A percentile compares a stretch with the other conserved stretches of the same genome.
These are phyloP conservation scores for Sindora glabra DNA, from an alignment of 306 rosid genomes.

Conservation along the genomic window DNA sequence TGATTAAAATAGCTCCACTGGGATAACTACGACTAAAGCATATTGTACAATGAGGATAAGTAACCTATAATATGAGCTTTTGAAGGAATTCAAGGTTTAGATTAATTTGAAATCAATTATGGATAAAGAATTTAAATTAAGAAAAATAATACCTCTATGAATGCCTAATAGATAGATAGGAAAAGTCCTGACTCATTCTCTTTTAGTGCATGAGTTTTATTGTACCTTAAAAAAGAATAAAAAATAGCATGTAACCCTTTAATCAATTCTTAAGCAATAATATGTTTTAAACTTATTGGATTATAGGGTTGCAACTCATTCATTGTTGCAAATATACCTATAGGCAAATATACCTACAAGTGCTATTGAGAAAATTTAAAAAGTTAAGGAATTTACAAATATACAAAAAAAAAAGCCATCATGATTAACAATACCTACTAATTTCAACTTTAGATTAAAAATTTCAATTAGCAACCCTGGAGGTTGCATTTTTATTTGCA, in stretches of 20 bases:
- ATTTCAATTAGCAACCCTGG: too few species aligned
- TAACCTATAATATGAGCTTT: constrained; percentile 2
- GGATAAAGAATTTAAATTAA: background rate
- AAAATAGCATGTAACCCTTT: constrained; percentile 77
- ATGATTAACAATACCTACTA: background rate
- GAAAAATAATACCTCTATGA: constrained; percentile 58
- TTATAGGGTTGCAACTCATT: constrained; percentile 96
- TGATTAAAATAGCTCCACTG: constrained; percentile 58
- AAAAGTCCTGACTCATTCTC: constrained; percentile 89
- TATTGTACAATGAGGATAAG: constrained; percentile 40
- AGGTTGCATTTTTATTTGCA: background rate
- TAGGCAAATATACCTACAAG: too few species aligned
- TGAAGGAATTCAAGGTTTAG: constrained; percentile 2
- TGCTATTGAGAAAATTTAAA: constrained; percentile 22
- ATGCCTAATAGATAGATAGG: constrained; percentile 87
- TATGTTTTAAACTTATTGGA: constrained; percentile 74
- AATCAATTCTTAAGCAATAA: constrained; percentile 75
- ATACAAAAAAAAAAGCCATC: background rate
- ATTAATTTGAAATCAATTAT: background rate
- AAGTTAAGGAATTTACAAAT: too few species aligned
- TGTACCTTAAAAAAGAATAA: constrained; percentile 71
- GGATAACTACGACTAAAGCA: constrained; percentile 95
- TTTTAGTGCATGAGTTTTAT: constrained; percentile 69
- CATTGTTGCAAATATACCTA: constrained; percentile 95
- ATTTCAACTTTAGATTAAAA: too few species aligned